Evolutionary conservation across 805 yeast genomes (phyloP).

Genomic region (Teunomyces lycoperdinae): DNA sequence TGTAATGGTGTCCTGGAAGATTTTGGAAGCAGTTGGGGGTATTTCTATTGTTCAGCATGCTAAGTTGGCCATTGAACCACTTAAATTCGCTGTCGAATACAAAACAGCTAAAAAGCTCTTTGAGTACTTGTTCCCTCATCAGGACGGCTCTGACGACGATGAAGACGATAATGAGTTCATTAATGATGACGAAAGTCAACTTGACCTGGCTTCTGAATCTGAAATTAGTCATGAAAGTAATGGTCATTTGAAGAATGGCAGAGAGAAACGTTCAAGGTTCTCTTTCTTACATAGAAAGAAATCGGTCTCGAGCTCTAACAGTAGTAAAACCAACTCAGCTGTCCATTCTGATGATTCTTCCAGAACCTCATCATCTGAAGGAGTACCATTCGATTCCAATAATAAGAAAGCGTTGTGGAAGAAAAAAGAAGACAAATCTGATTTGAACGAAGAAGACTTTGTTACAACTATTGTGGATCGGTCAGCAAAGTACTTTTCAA

Average conservation of each 20-base stretch:
- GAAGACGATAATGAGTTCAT: not conserved
- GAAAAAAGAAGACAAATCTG: slow-evolving; percentile 3
- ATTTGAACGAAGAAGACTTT: slow-evolving; percentile 25
- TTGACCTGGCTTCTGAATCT: not conserved
- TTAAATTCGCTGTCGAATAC: slow-evolving; percentile 72
- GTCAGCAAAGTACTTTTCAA: slow-evolving; percentile 41
- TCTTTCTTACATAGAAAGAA: slow-evolving; percentile 1
- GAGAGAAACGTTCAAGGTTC: not conserved
- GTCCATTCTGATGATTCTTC: slow-evolving; percentile 2
- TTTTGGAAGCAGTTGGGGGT: slow-evolving; percentile 86
- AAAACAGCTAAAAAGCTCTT: slow-evolving; percentile 60
- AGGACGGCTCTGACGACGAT: slow-evolving; percentile 12
- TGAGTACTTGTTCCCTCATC: slow-evolving; percentile 68
- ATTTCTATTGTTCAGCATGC: slow-evolving; percentile 73
- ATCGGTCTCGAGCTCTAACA: not conserved
- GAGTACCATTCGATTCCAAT: not conserved
- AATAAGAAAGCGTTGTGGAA: slow-evolving; percentile 1
- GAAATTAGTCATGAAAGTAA: not conserved
- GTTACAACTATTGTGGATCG: slow-evolving; percentile 41
- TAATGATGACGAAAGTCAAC: not conserved
- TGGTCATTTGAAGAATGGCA: not conserved
- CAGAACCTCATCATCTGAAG: not conserved
- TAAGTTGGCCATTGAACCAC: slow-evolving; percentile 58
- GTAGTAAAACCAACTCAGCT: not conserved
- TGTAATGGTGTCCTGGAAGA: slow-evolving; percentile 57